Conservation (phyloP, 805 yeast species). For the Crinitomyces ghanaensis region DNA sequence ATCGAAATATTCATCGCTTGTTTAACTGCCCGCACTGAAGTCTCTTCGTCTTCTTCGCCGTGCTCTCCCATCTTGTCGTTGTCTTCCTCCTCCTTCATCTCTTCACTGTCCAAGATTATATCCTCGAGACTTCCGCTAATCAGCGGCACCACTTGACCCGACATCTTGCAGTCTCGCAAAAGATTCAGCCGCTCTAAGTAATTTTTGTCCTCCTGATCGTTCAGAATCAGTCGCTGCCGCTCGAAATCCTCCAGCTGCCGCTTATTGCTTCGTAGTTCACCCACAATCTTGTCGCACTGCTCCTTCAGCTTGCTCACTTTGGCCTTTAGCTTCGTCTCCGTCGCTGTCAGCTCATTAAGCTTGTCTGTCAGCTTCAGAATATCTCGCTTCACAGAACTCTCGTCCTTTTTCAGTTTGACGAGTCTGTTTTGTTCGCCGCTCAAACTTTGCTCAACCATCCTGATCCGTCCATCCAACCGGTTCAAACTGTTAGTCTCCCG, state of each 20-base stretch:
- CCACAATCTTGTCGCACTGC: too few species aligned
- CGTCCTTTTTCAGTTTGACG: too few species aligned
- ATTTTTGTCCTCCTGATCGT: constrained; percentile 47
- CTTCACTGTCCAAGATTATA: constrained; percentile 48
- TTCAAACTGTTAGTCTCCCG: too few species aligned
- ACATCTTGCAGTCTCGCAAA: constrained; percentile 64
- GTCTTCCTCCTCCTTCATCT: constrained; percentile 21
- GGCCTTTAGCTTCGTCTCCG: too few species aligned
- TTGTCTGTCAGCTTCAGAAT: too few species aligned
- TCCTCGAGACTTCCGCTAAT: constrained; percentile 46
- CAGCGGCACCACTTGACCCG: constrained; percentile 54
- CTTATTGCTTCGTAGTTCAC: too few species aligned
- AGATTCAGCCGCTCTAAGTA: constrained; percentile 49
- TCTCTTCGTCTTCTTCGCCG: constrained; percentile 20
- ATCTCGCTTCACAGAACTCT: too few species aligned
- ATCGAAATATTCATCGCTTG: constrained; percentile 6
- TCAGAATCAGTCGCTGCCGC: constrained; percentile 2
- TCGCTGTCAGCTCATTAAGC: too few species aligned
- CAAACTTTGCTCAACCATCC: too few species aligned
- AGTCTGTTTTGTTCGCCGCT: too few species aligned
- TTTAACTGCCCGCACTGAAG: constrained; percentile 6
- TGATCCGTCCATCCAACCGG: too few species aligned
- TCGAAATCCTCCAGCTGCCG: constrained; percentile 6
- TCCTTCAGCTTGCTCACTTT: too few species aligned
- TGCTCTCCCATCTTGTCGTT: constrained; percentile 20